Conservation (phyloP, 2,329 filamentous ascomycete species). For the Dothidotthia symphoricarpi region DNA sequence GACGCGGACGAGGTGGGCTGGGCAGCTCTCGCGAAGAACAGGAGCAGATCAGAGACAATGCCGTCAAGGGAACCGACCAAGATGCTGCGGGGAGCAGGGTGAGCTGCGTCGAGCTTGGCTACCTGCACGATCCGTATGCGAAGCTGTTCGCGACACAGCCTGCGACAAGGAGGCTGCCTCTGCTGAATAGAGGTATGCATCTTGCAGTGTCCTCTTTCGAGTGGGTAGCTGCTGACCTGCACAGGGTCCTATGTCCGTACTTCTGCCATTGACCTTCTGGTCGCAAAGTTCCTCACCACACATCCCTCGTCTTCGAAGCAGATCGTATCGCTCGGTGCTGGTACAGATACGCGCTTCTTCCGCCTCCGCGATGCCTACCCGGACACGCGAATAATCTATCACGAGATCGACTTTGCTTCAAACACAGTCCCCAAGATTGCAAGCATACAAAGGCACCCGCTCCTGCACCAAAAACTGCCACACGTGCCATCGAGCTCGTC, state of each 20-base stretch:
- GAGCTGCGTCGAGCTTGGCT: conserved; percentile 83
- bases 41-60: conserved; percentile 60
- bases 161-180: conserved; percentile 68
- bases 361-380: conserved; percentile 60
- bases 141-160: conserved; percentile 62
- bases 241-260: conserved; percentile 91
- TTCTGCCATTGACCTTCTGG: conserved; percentile 73
- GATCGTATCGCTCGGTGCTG: conserved; percentile 88
- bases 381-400: conserved; percentile 63
- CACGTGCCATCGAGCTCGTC: conserved; percentile 28
- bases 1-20: conserved; percentile 38
- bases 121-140: conserved; percentile 80
- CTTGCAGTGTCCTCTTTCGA: too few relatives aligned
- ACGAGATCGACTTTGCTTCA: conserved; percentile 84
- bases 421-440: conserved; percentile 68
- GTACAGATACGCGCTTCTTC: conserved; percentile 88
- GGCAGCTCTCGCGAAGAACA: conserved; percentile 29
- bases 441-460: conserved; percentile 36
- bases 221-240: conserved; percentile 1
- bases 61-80: conserved; percentile 84
- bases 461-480: conserved; percentile 30
- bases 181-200: conserved; percentile 83
- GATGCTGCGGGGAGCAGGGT: conserved; percentile 87
- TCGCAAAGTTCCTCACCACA: conserved; percentile 65
- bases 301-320: conserved; percentile 56